Evolutionary conservation across 2,329 filamentous ascomycete genomes (phyloP).

Genomic region (Ophiognomonia clavigignenti-juglandacearum): DNA sequence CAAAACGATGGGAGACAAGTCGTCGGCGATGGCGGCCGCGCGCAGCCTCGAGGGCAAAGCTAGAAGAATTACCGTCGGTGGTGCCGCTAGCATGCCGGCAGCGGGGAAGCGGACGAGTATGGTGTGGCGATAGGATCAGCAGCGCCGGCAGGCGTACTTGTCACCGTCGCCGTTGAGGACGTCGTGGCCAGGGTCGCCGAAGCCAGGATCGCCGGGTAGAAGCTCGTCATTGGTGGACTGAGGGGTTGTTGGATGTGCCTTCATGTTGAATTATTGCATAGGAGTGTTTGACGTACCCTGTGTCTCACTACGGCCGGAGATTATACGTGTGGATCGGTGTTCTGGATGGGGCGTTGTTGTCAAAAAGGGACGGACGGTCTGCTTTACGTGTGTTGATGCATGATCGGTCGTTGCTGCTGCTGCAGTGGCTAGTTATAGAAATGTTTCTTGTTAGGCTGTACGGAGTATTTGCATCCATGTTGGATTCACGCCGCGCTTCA

Average conservation of each 20-base stretch:
- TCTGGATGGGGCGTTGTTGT: not conserved
- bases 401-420: not conserved
- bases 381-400: no score
- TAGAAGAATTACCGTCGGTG: slow-evolving; percentile 40
- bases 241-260: no score
- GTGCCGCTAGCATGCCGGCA: slow-evolving; percentile 21
- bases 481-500: not conserved
- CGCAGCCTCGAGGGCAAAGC: slow-evolving; percentile 21
- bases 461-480: slow-evolving; percentile 2
- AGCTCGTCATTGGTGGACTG: no score
- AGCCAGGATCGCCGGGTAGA: no score
- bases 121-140: slow-evolving; percentile 22
- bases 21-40: slow-evolving; percentile 5
- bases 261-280: no score
- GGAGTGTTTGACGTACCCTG: not conserved
- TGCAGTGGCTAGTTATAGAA: not conserved
- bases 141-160: slow-evolving; percentile 13
- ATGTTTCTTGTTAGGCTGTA: not conserved
- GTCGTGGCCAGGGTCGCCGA: no score
- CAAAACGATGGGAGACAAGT: slow-evolving; percentile 10
- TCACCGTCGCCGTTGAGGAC: slow-evolving; percentile 8
- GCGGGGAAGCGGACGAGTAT: slow-evolving; percentile 18
- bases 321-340: not conserved
- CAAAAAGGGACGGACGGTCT: no score
- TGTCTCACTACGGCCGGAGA: not conserved